These are phyloP conservation scores for Teunomyces pallodes DNA, from an alignment of 805 yeast species.

Conservation along the genomic window DNA sequence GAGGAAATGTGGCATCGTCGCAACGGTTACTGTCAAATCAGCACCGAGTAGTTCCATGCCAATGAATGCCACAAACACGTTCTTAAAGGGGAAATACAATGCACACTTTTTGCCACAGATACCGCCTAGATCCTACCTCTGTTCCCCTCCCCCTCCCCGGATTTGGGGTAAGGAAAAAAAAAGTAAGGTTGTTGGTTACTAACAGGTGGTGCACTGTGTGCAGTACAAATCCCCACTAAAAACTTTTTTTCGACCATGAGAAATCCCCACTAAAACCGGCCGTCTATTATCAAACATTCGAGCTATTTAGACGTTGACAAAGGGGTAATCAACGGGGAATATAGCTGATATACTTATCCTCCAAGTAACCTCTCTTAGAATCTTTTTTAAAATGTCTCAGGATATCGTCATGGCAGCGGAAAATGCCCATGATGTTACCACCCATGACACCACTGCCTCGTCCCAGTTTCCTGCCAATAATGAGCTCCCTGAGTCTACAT, in stretches of 20 bases:
- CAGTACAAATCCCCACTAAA: constrained; percentile 2
- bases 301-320: neutral
- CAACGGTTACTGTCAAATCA: no score
- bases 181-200: neutral
- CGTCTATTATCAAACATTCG: neutral
- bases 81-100: no score
- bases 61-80: no score
- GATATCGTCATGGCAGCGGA: neutral
- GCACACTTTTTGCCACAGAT: neutral
- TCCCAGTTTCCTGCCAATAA: constrained; percentile 1
- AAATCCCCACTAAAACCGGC: constrained; percentile 3
- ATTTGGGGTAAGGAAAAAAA: neutral
- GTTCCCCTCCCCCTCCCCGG: neutral
- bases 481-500: neutral
- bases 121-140: neutral
- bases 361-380: neutral
- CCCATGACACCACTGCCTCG: neutral
- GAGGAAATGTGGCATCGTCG: no score
- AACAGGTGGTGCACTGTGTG: neutral
- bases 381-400: neutral
- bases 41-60: no score
- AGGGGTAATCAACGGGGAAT: neutral
- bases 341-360: neutral
- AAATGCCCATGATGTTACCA: neutral
- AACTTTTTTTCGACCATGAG: constrained; percentile 1